Percentiles rank a stretch among this genome's conserved stretches.
Evolutionary conservation across 2,329 filamentous ascomycete species (phyloP).

Genomic region (Colletotrichum sp.): DNA sequence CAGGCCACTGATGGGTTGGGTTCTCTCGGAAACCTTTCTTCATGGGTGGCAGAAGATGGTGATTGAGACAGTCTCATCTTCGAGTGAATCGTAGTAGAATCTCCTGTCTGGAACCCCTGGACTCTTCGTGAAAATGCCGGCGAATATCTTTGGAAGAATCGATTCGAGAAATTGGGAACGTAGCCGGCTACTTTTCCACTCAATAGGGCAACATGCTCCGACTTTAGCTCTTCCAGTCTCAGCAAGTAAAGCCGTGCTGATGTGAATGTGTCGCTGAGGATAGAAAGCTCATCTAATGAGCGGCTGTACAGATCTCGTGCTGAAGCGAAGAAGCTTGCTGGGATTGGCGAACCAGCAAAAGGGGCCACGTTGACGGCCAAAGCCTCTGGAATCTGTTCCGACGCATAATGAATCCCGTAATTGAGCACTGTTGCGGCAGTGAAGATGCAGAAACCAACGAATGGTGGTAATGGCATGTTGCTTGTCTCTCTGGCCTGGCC

Average conservation of each 20-base stretch:
- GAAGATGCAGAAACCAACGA: slow-evolving; percentile 10
- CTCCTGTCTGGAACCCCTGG: not conserved
- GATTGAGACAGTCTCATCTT: not conserved
- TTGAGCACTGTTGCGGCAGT: slow-evolving; percentile 1
- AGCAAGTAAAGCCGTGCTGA: not conserved
- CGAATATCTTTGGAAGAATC: slow-evolving; percentile 8
- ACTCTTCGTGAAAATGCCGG: not conserved
- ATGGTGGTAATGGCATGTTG: not conserved
- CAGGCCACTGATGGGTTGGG: not conserved
- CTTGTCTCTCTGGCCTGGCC: not conserved
- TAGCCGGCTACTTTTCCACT: not conserved
- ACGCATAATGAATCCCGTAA: not conserved
- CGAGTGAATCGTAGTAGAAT: not conserved
- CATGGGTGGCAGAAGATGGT: not conserved
- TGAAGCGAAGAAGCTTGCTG: not conserved
- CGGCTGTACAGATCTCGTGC: not conserved
- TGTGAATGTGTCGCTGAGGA: not conserved
- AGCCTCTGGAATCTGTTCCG: not conserved
- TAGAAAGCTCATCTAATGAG: not conserved
- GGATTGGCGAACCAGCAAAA: slow-evolving; percentile 4
- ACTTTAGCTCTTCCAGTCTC: not conserved
- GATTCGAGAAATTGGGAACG: not conserved
- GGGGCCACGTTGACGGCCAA: not conserved
- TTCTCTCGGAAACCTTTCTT: not conserved
- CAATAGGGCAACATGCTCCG: not conserved